phyloP scores from a whole-genome alignment of 2,329 filamentous ascomycete species.

The Fusarium proliferatum region DNA sequence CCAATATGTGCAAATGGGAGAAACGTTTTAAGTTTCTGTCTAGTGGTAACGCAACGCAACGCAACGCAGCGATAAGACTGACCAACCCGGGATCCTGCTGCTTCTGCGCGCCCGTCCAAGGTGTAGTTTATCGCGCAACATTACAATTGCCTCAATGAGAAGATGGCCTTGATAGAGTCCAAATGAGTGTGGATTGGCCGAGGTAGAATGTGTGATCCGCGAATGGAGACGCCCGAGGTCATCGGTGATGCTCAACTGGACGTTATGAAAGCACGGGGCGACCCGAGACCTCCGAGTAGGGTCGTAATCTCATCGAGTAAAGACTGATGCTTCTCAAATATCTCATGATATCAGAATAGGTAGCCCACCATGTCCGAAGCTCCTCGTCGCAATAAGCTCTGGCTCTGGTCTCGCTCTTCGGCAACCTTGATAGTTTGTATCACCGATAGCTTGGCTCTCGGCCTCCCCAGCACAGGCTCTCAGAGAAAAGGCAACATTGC shows the following conservation, averaged over 20 bases:
- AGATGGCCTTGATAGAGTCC: conserved; percentile 1
- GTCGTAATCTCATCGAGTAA: background rate
- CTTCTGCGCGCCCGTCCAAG: background rate
- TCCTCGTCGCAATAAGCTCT: background rate
- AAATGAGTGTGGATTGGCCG: background rate
- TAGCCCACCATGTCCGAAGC: conserved; percentile 7
- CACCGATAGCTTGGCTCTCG: background rate
- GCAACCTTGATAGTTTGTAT: background rate
- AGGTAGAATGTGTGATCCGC: background rate
- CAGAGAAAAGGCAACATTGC: conserved; percentile 6
- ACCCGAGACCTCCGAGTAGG: conserved; percentile 13
- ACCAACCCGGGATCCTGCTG: background rate
- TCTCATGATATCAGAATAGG: conserved; percentile 22
- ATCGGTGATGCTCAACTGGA: conserved; percentile 11
- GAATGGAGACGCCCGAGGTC: conserved; percentile 10
- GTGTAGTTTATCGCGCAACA: background rate
- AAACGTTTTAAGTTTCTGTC: background rate
- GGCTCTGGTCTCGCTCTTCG: background rate
- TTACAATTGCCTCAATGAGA: background rate
- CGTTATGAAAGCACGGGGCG: conserved; percentile 9
- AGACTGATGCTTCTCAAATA: conserved; percentile 14
- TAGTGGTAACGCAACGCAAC: background rate
- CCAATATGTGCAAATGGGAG: background rate
- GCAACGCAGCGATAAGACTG: background rate
- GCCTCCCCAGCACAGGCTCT: background rate